These are phyloP conservation scores for Sutorius australiensis DNA, from an alignment of 768 basidiomycete species.

Conservation along the genomic window DNA sequence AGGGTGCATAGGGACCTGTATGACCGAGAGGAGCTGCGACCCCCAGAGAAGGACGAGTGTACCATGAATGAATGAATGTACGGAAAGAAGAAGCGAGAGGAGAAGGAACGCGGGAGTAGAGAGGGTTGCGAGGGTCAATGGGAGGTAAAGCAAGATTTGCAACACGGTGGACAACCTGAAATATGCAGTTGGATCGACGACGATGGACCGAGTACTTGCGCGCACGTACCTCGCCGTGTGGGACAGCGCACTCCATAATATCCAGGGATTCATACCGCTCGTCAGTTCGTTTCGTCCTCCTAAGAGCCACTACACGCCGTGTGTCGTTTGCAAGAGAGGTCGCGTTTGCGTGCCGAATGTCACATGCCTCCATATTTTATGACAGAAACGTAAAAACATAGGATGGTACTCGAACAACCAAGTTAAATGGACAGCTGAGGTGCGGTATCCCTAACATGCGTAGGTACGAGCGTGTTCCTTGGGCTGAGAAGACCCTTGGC, in stretches of 20 bases:
- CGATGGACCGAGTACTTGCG: neutral
- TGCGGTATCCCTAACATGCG: constrained; percentile 19
- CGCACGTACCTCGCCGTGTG: constrained; percentile 54
- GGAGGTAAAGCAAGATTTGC: constrained; percentile 81
- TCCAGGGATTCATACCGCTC: constrained; percentile 48
- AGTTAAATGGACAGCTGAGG: constrained; percentile 20
- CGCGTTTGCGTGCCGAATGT: constrained; percentile 1
- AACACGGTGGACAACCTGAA: constrained; percentile 68
- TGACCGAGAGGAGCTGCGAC: constrained; percentile 65
- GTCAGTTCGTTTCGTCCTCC: neutral
- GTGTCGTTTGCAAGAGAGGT: neutral
- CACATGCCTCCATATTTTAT: constrained; percentile 1
- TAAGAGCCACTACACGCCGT: neutral
- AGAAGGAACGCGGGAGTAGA: constrained; percentile 77
- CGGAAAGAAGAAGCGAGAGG: constrained; percentile 71
- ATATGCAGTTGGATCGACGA: constrained; percentile 1
- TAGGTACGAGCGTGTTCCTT: constrained; percentile 36
- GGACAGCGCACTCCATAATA: constrained; percentile 62
- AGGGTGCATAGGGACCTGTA: constrained; percentile 84
- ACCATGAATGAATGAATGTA: constrained; percentile 79
- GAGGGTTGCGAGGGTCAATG: constrained; percentile 79
- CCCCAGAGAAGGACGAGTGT: constrained; percentile 70
- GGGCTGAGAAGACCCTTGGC: constrained; percentile 81
- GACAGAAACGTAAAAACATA: constrained; percentile 1
- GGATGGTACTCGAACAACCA: neutral